Evolutionary conservation across 176 grass and related monocot genomes (phyloP).

Genomic region (Guadua angustifolia): DNA sequence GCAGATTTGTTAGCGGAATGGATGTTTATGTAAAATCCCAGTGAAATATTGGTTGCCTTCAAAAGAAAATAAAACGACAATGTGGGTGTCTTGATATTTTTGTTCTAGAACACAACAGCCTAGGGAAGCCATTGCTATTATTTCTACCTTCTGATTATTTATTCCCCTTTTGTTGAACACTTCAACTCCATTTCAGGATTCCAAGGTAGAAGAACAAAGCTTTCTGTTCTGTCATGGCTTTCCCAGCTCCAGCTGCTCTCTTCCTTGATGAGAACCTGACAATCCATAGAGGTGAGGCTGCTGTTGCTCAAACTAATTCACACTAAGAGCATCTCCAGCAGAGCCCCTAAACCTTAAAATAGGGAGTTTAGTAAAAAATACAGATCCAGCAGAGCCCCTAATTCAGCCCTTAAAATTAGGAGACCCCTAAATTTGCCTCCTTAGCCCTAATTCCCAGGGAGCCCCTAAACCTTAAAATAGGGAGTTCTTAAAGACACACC

Average conservation of each 20-base stretch:
- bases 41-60: not conserved
- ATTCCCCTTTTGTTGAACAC: not conserved
- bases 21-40: not conserved
- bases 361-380: too few relatives aligned
- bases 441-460: too few relatives aligned
- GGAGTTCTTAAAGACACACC: too few relatives aligned
- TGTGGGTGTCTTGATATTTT: not conserved
- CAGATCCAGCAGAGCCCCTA: too few relatives aligned
- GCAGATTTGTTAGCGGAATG: not conserved
- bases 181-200: not conserved
- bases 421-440: too few relatives aligned
- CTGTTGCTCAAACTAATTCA: constrained; percentile 25
- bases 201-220: constrained; percentile 19
- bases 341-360: too few relatives aligned
- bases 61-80: too few relatives aligned
- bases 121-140: not conserved
- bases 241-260: constrained; percentile 36
- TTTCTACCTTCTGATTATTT: constrained; percentile 24
- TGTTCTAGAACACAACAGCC: not conserved
- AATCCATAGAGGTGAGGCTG: constrained; percentile 46
- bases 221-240: constrained; percentile 59
- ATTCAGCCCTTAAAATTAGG: too few relatives aligned
- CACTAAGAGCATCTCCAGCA: too few relatives aligned
- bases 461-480: too few relatives aligned
- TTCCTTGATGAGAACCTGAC: constrained; percentile 60